Conservation (phyloP, 257 asterid genomes). For the Solanum medicagineum region DNA sequence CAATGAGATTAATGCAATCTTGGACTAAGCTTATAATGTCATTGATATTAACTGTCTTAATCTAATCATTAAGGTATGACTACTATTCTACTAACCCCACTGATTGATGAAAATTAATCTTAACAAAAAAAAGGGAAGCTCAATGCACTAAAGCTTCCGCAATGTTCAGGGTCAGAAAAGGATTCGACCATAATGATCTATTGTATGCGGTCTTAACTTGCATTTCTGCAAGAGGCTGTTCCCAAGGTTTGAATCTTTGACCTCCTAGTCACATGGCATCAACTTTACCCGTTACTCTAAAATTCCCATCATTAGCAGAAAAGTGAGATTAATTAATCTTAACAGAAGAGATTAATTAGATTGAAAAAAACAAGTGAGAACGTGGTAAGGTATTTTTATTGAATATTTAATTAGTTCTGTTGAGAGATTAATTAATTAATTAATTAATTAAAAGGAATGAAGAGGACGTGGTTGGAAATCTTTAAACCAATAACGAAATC, state of each 20-base stretch:
- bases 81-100: slow-evolving; percentile 7
- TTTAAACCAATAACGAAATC: slow-evolving; percentile 3
- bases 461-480: slow-evolving; percentile 27
- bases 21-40: slow-evolving; percentile 7
- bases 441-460: slow-evolving; percentile 9
- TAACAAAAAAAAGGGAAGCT: neutral
- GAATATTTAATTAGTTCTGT: slow-evolving; percentile 1
- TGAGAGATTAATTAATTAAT: neutral
- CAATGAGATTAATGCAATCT: slow-evolving; percentile 3
- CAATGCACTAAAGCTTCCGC: too few species aligned
- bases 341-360: slow-evolving; percentile 9
- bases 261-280: too few species aligned
- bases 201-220: too few species aligned
- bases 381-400: slow-evolving; percentile 20
- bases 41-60: slow-evolving; percentile 10
- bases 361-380: slow-evolving; percentile 16
- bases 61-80: slow-evolving; percentile 8
- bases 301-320: too few species aligned
- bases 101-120: slow-evolving; percentile 13
- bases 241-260: too few species aligned
- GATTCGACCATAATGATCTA: too few species aligned
- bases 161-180: too few species aligned
- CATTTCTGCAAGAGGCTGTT: too few species aligned
- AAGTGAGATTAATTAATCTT: neutral
- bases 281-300: too few species aligned